Conservation (phyloP, 352 stramenopile genomes). For the Phytophthora sp. region DNA sequence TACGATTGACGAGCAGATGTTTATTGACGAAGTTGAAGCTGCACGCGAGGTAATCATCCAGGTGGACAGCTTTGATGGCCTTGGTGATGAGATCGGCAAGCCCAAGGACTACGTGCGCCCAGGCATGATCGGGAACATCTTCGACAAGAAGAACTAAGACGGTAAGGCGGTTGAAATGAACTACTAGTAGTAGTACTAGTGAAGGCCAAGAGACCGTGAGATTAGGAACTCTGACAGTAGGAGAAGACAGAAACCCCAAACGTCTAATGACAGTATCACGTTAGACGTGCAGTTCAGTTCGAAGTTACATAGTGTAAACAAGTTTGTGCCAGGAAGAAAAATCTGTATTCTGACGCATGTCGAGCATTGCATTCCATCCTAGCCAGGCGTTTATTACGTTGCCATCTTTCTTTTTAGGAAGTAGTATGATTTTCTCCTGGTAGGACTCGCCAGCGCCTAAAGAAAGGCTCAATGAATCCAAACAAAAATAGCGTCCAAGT, state of each 20-base stretch:
- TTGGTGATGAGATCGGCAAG: conserved; percentile 84
- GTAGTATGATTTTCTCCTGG: conserved; percentile 20
- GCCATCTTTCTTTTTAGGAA: conserved; percentile 25
- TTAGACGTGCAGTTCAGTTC: too few relatives aligned
- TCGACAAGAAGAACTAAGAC: conserved; percentile 48
- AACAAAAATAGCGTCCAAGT: conserved; percentile 18
- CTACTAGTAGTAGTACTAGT: too few relatives aligned
- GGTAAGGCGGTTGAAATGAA: conserved; percentile 3
- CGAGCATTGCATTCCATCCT: conserved; percentile 2
- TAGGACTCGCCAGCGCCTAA: too few relatives aligned
- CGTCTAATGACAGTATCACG: too few relatives aligned
- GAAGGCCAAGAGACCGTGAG: background rate
- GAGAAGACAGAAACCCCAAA: conserved; percentile 11
- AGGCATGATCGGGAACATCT: conserved; percentile 71
- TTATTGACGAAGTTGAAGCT: conserved; percentile 96
- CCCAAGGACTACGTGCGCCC: conserved; percentile 91
- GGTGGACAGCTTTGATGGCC: conserved; percentile 92
- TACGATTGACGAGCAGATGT: conserved; percentile 93
- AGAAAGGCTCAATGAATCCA: conserved; percentile 8
- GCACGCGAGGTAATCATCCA: conserved; percentile 97
- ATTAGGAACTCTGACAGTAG: conserved; percentile 6
- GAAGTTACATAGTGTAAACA: background rate
- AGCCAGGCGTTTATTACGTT: conserved; percentile 26
- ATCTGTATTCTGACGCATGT: conserved; percentile 20
- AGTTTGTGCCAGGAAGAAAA: conserved; percentile 3